Evolutionary conservation across 768 basidiomycete genomes (phyloP), one percentile per base, ranked within the genome.

Genomic region (Boletus barrowsii): DNA sequence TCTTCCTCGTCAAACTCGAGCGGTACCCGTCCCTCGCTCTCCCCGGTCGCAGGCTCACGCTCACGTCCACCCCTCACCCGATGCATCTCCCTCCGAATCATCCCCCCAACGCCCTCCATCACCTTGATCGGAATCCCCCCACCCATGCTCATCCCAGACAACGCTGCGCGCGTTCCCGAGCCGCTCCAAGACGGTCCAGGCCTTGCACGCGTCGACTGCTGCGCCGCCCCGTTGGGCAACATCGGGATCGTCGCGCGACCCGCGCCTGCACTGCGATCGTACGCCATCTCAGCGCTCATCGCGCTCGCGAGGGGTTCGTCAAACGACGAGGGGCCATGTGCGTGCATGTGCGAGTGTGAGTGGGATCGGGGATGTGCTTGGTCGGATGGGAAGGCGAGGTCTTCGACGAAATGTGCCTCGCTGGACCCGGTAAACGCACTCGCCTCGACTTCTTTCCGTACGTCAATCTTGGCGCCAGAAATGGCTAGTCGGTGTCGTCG

Each of bases 271-370:
- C 63, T 41, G 63, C 57, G 17, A 66, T 73, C 22, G 76, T 81
- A 75, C 35, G 82, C 82, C 32, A 93, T 75, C 10, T 79, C 80
- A 1, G 80, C 83, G 1, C 82, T 69, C 54, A 95, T 80, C 0
- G 93, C 91, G 0, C 79, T 84, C 1, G 87, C 84, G 24, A 93
- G 76, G 0, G 90, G 88, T 60, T 87, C 89, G 64, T 93, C 89
- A 56, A 93, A 68, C 20, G 66, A 70, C 0, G 83, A 79, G 0
- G 82, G 75, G 1, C 68, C 68, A 13, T 74, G 75, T 14, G 74
- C 73, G 10, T 73, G 67, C n/a, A 77, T 75, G 37, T 78, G 51
- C n/a, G 52, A 32, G 24, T 22, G 56, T 0, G 62, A 53, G 11
- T 47, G 62, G 3, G 51, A 51, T 5, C 42, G 58, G 2, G 53